Percentiles rank a stretch among this genome's conserved stretches.
phyloP scores from a whole-genome alignment of 2,329 filamentous ascomycete genomes.

The Diaporthe nobilis region DNA sequence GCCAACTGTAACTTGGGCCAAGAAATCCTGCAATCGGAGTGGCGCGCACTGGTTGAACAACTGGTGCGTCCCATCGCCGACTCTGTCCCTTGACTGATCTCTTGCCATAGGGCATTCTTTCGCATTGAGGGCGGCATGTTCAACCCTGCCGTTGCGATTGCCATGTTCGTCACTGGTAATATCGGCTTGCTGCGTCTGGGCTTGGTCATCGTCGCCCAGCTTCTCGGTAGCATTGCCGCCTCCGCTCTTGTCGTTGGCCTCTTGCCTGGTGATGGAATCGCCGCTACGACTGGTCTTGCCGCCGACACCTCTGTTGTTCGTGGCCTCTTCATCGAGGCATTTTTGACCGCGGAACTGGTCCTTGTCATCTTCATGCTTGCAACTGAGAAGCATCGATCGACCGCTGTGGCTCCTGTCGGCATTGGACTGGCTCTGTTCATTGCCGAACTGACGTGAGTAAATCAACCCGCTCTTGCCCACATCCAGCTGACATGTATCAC shows the following conservation, averaged over 20 bases:
- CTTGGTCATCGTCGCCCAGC: constrained; percentile 68
- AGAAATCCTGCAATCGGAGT: not conserved
- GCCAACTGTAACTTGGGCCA: not conserved
- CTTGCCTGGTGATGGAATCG: constrained; percentile 67
- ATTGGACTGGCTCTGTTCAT: constrained; percentile 81
- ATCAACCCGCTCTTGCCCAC: not conserved
- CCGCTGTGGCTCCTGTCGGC: constrained; percentile 78
- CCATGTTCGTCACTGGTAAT: constrained; percentile 70
- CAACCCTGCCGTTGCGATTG: constrained; percentile 70
- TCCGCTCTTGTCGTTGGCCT: constrained; percentile 70
- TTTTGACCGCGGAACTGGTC: constrained; percentile 74
- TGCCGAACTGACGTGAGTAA: constrained; percentile 56
- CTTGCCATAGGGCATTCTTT: constrained; percentile 59
- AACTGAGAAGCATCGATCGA: constrained; percentile 80
- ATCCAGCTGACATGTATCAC: not conserved
- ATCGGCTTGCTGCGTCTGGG: constrained; percentile 66
- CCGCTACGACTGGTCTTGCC: constrained; percentile 69
- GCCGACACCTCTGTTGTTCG: constrained; percentile 65
- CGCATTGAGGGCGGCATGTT: constrained; percentile 67
- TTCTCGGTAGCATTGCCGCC: constrained; percentile 71
- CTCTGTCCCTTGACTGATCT: not conserved
- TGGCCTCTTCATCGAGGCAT: constrained; percentile 77
- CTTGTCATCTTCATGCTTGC: constrained; percentile 79
- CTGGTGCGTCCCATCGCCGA: not conserved
- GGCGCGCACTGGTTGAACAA: not conserved